A percentile compares a stretch with the other conserved stretches of the same genome.
Conservation (phyloP, 1,284 basidiomycete genomes). For the Macrocystidia cucumis region DNA sequence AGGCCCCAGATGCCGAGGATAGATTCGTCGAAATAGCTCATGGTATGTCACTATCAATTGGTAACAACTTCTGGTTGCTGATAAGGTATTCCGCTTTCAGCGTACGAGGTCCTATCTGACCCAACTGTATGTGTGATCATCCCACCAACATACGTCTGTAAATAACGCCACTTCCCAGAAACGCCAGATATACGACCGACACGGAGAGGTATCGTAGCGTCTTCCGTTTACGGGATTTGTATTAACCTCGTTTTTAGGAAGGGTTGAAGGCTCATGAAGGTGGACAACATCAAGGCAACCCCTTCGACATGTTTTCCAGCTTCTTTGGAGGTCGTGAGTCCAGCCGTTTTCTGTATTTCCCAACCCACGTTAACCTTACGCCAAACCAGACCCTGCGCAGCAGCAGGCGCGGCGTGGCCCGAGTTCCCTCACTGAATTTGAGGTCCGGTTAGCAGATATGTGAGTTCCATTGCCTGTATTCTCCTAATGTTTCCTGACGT, state of each 20-base stretch:
- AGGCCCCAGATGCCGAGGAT: slow-evolving; percentile 72
- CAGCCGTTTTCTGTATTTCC: slow-evolving; percentile 3
- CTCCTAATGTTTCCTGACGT: slow-evolving; percentile 6
- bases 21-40: slow-evolving; percentile 87
- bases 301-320: slow-evolving; percentile 89
- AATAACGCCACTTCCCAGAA: slow-evolving; percentile 40
- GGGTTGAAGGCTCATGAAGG: slow-evolving; percentile 84
- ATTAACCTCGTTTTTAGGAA: slow-evolving; percentile 37
- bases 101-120: slow-evolving; percentile 92
- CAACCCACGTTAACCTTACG: slow-evolving; percentile 1
- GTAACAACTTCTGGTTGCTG: slow-evolving; percentile 9
- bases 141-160: neutral
- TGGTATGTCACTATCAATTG: slow-evolving; percentile 38
- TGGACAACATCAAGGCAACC: slow-evolving; percentile 67
- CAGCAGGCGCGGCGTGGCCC: slow-evolving; percentile 76
- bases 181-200: slow-evolving; percentile 85
- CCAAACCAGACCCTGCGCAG: neutral
- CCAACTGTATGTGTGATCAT: slow-evolving; percentile 40
- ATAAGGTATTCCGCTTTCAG: slow-evolving; percentile 40
- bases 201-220: slow-evolving; percentile 67
- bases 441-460: slow-evolving; percentile 82
- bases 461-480: slow-evolving; percentile 28
- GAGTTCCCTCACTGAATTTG: slow-evolving; percentile 80
- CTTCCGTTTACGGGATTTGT: slow-evolving; percentile 2
- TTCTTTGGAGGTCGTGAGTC: slow-evolving; percentile 81